Evolutionary conservation across 345 rosid genomes (phyloP).

Genomic region (Gossypium australe): DNA sequence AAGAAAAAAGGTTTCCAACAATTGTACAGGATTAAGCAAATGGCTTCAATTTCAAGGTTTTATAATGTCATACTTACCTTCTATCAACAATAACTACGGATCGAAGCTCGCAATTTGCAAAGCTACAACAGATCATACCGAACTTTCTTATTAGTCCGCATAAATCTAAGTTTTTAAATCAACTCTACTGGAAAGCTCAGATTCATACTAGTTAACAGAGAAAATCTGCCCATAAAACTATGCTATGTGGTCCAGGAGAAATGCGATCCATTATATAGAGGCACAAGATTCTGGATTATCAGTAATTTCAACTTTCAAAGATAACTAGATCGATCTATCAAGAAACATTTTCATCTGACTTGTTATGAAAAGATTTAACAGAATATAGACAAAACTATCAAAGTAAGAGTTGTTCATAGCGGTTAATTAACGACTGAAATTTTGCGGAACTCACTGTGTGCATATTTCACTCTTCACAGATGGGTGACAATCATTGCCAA

Average conservation of each 20-base stretch:
- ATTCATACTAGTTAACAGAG: neutral
- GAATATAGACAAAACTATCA: neutral
- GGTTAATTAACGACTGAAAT: neutral
- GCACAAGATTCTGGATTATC: neutral
- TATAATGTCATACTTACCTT: constrained; percentile 32
- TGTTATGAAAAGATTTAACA: neutral
- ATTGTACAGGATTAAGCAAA: neutral
- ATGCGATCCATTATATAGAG: neutral
- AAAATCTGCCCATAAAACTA: neutral
- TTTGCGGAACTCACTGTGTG: constrained; percentile 40
- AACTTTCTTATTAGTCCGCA: constrained; percentile 6
- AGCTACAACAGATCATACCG: constrained; percentile 37
- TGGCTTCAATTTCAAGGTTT: neutral
- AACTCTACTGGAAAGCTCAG: neutral
- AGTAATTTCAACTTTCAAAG: constrained; percentile 1
- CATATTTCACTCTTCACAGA: constrained; percentile 48
- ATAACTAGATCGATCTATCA: neutral
- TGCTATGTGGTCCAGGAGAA: neutral
- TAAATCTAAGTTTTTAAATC: neutral
- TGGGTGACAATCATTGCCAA: constrained; percentile 50
- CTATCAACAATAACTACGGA: constrained; percentile 53
- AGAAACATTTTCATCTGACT: neutral
- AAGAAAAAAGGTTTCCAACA: neutral
- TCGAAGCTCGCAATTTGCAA: constrained; percentile 72
- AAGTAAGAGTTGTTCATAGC: neutral